Evolutionary conservation across 129 eudicot species (phyloP).

Genomic region (Flaveria robusta): DNA sequence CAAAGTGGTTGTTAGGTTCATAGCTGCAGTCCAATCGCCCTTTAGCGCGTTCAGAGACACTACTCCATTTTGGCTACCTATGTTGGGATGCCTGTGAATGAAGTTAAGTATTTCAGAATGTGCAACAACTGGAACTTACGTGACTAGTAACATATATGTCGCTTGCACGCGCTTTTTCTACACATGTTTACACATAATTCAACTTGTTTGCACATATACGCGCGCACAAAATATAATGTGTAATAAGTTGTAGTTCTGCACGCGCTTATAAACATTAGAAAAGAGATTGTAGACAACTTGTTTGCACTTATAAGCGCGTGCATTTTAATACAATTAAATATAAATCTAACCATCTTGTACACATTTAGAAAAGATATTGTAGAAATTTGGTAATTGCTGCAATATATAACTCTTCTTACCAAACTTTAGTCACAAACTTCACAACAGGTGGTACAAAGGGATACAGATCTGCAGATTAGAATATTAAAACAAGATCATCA

Average conservation of each 20-base stretch:
- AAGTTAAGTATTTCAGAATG: not conserved
- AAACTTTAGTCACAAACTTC: conserved; percentile 20
- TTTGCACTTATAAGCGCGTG: too few relatives aligned
- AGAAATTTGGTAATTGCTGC: not conserved
- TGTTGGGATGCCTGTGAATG: conserved; percentile 32
- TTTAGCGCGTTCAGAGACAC: conserved; percentile 9
- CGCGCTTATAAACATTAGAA: too few relatives aligned
- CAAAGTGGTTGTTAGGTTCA: conserved; percentile 18
- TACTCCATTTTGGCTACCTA: conserved; percentile 21
- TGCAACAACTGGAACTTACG: not conserved
- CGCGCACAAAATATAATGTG: not conserved
- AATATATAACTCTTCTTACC: conserved; percentile 15
- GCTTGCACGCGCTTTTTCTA: too few relatives aligned
- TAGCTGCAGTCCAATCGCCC: conserved; percentile 20
- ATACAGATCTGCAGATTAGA: conserved; percentile 11
- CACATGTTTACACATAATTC: too few relatives aligned
- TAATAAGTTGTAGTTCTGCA: too few relatives aligned
- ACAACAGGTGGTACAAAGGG: conserved; percentile 26
- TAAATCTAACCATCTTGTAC: not conserved
- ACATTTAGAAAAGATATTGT: not conserved
- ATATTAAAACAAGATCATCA: not conserved
- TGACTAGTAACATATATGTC: too few relatives aligned
- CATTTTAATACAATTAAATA: not conserved
- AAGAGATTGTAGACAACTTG: too few relatives aligned
- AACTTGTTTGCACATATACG: not conserved